These are phyloP conservation scores for Vickermania ingenoplastis DNA, from an alignment of 208 protist genomes.

Conservation along the genomic window DNA sequence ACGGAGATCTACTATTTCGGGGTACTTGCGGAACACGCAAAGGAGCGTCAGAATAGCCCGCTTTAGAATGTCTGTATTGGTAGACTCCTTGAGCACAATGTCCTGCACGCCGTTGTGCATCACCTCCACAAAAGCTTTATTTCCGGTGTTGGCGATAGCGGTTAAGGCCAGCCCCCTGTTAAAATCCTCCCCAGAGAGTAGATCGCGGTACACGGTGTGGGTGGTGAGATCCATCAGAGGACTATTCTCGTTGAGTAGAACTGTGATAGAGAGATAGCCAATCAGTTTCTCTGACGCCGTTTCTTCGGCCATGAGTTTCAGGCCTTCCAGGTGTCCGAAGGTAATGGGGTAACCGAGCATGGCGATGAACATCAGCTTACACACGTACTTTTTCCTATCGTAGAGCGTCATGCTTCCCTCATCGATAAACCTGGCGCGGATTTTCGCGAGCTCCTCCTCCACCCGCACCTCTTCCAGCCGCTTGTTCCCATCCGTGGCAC, in stretches of 20 bases:
- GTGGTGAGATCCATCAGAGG: slow-evolving; percentile 97
- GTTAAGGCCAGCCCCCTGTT: slow-evolving; percentile 94
- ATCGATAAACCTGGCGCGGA: slow-evolving; percentile 95
- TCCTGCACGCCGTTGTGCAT: slow-evolving; percentile 92
- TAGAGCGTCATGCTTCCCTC: slow-evolving; percentile 85
- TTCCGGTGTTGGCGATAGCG: slow-evolving; percentile 96
- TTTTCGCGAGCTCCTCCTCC: slow-evolving; percentile 98
- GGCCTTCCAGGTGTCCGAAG: slow-evolving; percentile 99
- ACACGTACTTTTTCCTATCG: slow-evolving; percentile 99
- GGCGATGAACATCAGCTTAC: slow-evolving; percentile 99
- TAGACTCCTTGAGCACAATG: slow-evolving; percentile 81
- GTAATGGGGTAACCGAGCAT: slow-evolving; percentile 99
- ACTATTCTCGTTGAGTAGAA: slow-evolving; percentile 96
- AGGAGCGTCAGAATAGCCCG: slow-evolving; percentile 97
- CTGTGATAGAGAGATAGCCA: slow-evolving; percentile 93
- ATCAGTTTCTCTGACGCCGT: slow-evolving; percentile 97
- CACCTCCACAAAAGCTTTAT: slow-evolving; percentile 96
- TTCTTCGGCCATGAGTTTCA: slow-evolving; percentile 93
- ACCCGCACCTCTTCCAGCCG: slow-evolving; percentile 94
- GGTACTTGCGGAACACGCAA: slow-evolving; percentile 93
- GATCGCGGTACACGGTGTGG: slow-evolving; percentile 94
- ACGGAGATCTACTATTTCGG: slow-evolving; percentile 72
- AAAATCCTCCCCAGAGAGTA: slow-evolving; percentile 88
- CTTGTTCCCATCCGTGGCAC: slow-evolving; percentile 83
- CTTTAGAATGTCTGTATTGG: slow-evolving; percentile 92